Evolutionary conservation across 495 filamentous ascomycete genomes (phyloP), one percentile per base, ranked within the genome.

Genomic region (Mycothermus thermophilus): DNA sequence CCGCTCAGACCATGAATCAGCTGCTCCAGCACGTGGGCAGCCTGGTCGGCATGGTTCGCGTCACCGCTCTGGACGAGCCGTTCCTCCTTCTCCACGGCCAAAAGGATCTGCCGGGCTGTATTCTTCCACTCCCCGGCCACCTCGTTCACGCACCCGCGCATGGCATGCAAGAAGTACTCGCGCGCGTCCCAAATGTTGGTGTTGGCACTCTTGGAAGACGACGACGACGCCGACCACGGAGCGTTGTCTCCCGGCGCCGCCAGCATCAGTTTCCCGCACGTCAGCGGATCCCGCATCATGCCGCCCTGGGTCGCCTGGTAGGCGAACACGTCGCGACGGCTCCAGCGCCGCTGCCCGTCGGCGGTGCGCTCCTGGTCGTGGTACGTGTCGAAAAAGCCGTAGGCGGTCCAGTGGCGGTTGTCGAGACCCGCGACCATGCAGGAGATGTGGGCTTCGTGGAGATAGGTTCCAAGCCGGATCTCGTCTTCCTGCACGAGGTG

Each of bases 301-400:
- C 16, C 27, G 2, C 31, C 41, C 20, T 35, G 11, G 1, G 31
- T 14, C 1, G 27, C 3, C 17, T 44, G 32, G 20, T 38, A 44
- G 5, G 12, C 15, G 0, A 22, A 31, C 12, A 44, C 30, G 23
- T 44, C 41, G 20, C 34, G 27, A 12, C 32, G 35, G 28, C 41
- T 44, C 4, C 32, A 24, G 2, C 41, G n/a, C n/a, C n/a, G n/a
- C n/a, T n/a, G n/a, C n/a, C n/a, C n/a, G n/a, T n/a, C n/a, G n/a
- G n/a, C n/a, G n/a, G n/a, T n/a, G n/a, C n/a, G n/a, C n/a, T n/a
- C 34, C 9, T 32, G 23, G 16, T 48, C 45, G 11, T 48, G 37
- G 19, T 48, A 48, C 3, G 45, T 48, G 29, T 48, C 45, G 19
- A 48, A 44, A 24, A 44, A 35, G 3, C 32, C 41, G 30, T 48